Evolutionary conservation across 108 stramenopile genomes (phyloP).

Genomic region (Discostella pseudostelligera): DNA sequence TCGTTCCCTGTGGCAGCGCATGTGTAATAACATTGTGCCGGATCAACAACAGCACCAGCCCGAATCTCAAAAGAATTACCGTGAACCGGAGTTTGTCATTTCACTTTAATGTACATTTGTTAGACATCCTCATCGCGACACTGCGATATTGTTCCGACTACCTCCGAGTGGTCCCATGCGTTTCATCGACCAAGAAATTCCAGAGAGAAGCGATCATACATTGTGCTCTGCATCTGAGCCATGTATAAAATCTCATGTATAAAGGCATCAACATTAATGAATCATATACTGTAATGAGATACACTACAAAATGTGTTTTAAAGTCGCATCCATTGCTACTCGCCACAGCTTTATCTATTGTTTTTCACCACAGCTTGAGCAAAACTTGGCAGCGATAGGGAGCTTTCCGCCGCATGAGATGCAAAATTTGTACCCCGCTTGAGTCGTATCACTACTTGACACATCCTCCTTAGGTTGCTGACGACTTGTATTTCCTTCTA

Average conservation of each 20-base stretch:
- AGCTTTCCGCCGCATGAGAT: conserved; percentile 35
- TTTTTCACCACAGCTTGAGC: conserved; percentile 35
- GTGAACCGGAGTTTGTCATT: conserved; percentile 3
- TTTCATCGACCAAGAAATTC: no score
- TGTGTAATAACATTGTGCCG: not conserved
- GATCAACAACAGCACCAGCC: not conserved
- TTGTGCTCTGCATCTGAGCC: not conserved
- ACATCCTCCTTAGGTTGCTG: not conserved
- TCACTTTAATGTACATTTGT: not conserved
- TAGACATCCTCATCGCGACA: no score
- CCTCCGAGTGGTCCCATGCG: no score
- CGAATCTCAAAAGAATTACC: not conserved
- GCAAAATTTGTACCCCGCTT: conserved; percentile 29
- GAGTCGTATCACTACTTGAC: not conserved
- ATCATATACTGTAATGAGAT: no score
- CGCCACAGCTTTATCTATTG: no score
- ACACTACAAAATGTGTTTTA: no score
- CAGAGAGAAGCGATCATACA: no score
- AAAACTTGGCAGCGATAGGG: conserved; percentile 41
- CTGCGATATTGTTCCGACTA: no score
- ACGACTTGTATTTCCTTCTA: not conserved
- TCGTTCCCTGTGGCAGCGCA: not conserved
- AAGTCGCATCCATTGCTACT: no score
- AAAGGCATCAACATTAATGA: not conserved
- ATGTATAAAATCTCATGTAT: not conserved